Evolutionary conservation across 2,329 filamentous ascomycete genomes (phyloP), one percentile per base, ranked within the genome.

Genomic region (Fusarium sp.): DNA sequence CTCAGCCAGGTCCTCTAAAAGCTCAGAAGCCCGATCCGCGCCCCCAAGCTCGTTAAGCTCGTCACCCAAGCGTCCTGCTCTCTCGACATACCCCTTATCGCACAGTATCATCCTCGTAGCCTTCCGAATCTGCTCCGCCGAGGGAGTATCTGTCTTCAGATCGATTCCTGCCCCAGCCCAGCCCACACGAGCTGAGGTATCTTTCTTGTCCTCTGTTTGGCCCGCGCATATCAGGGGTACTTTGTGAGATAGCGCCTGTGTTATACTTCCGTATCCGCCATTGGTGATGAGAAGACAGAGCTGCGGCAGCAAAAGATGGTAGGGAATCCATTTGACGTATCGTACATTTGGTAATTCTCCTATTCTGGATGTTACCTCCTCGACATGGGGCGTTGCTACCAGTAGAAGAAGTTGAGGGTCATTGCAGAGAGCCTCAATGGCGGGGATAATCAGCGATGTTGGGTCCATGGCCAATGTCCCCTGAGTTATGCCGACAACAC

Each of bases 401-500:
- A 82, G 72, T 1, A 82, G 62, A 3, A 80, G 62, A 14, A 79
- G 68, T 8, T 66, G 55, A 6, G 73, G 40, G 24, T 81, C 71
- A 3, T 60, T 51, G 4, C 66, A 70, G 1, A 82, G 75, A 2
- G 80, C 80, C 18, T 75, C 53, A n/a, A 82, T 76, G 8, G 79
- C 69, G 0, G 80, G 80, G n/a, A 81, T 73, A 56, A 82, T 80
- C 45, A 82, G 73, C 1, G 77, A 79, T 0, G 74, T 76, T 5
- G 79, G 79, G 22, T 82, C 73, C 75, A 78, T 79, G 38, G 79
- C 78, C 22, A 81, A 59, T 1, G 80, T 82, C 7, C 80, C 80
- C 51, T 82, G 80, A 1, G 80, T 82, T 22, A 82, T 77, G 22
- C 77, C 80, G 6, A 82, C 68, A 11, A 82, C 75, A 6, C 70